Evolutionary conservation across 441 rosid species (phyloP).

Genomic region (Aquilaria agallochum): DNA sequence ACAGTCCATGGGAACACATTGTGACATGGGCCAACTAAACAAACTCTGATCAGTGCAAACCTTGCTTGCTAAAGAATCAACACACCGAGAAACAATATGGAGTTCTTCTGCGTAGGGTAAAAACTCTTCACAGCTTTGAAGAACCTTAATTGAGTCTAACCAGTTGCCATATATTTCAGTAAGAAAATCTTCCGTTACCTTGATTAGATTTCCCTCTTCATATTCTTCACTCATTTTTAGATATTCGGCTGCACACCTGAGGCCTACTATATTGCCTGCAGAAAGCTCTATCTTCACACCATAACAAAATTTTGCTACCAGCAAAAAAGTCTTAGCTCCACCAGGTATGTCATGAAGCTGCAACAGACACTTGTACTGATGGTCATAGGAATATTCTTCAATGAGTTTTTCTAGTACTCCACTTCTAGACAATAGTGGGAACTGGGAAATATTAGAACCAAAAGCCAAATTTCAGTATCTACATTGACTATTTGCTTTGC

Average conservation of each 20-base stretch:
- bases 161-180: conserved; percentile 56
- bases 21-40: conserved; percentile 67
- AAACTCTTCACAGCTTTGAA: conserved; percentile 68
- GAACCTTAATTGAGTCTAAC: conserved; percentile 72
- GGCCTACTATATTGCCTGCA: conserved; percentile 54
- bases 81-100: conserved; percentile 78
- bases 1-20: conserved; percentile 20
- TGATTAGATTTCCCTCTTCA: conserved; percentile 71
- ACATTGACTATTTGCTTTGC: no score
- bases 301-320: conserved; percentile 85
- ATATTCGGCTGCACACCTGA: conserved; percentile 87
- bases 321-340: conserved; percentile 66
- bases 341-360: conserved; percentile 78
- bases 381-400: conserved; percentile 30
- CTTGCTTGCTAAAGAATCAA: conserved; percentile 69
- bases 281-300: conserved; percentile 69
- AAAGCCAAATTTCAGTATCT: no score
- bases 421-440: conserved; percentile 90
- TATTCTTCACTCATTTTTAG: conserved; percentile 72
- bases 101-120: conserved; percentile 68
- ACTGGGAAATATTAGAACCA: conserved; percentile 31
- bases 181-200: conserved; percentile 64
- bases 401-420: conserved; percentile 50
- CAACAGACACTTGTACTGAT: conserved; percentile 39
- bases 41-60: conserved; percentile 69